A percentile compares a stretch with the other conserved stretches of the same genome.
These are phyloP conservation scores for Phoenix dactylifera DNA, from an alignment of 176 grass and related monocot genomes.

Conservation along the genomic window DNA sequence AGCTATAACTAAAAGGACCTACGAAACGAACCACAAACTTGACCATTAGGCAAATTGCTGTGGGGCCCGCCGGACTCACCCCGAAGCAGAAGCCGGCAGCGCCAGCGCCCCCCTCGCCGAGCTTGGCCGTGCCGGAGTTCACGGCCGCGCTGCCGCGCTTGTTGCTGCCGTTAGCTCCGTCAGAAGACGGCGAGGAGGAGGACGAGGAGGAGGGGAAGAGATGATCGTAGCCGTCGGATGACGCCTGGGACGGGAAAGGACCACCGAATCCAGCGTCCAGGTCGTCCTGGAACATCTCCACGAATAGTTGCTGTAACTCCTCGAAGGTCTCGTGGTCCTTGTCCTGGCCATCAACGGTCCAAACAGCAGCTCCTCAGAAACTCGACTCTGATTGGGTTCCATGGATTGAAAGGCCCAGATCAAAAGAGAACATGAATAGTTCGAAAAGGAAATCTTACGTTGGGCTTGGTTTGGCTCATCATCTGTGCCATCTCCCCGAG, in stretches of 20 bases:
- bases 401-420: conserved; percentile 10
- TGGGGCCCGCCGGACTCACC: conserved; percentile 32
- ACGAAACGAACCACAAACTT: no score
- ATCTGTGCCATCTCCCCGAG: conserved; percentile 90
- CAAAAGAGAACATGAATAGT: conserved; percentile 11
- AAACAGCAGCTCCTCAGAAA: conserved; percentile 5
- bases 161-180: conserved; percentile 28
- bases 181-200: conserved; percentile 13
- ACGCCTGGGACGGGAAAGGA: neutral
- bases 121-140: conserved; percentile 36
- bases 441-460: conserved; percentile 30
- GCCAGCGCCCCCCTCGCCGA: conserved; percentile 21
- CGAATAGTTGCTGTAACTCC: conserved; percentile 76
- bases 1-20: no score
- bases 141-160: conserved; percentile 61
- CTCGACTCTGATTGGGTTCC: conserved; percentile 22
- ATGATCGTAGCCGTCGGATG: neutral
- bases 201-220: conserved; percentile 14
- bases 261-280: conserved; percentile 45
- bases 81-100: conserved; percentile 53
- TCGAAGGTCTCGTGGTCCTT: conserved; percentile 64
- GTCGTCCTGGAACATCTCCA: conserved; percentile 86
- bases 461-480: conserved; percentile 71
- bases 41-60: no score
- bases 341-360: conserved; percentile 40